Evolutionary conservation across 441 rosid genomes (phyloP), one percentile per base, ranked within the genome.

Genomic region (Gossypium davidsonii): DNA sequence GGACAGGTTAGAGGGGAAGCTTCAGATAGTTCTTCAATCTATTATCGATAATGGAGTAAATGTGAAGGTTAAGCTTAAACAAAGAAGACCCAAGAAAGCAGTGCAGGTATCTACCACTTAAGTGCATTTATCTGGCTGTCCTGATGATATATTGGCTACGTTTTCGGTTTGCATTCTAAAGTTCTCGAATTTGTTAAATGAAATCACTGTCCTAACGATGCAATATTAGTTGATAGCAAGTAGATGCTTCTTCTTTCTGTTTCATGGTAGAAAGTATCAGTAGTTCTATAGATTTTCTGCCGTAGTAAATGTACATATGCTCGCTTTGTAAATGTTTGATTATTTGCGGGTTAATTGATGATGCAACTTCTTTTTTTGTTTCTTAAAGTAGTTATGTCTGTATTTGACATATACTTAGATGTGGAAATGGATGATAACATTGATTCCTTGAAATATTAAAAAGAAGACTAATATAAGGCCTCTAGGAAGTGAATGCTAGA

Each of bases 11-110:
- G 94, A 90, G 48, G 94, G 97, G 67, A 91, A 92, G 85, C 97
- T 88, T 75, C 84, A 80, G 80, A 77, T 88, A 37, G 93, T 91
- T 78, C 94, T 90, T 79, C 87, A 85, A 79, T 83, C 96, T 34
- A 85, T 94, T 12, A 84, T 85, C 71, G 86, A 88, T 65, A 79
- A 79, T 74, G 97, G 97, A 51, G 79, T 94, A 61, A 87, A 85
- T 70, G 96, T 92, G 75, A 89, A 84, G 81, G 86, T 94, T 73
- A 92, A 91, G 82, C 93, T 92, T 70, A 94, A 92, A 84, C 96
- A 92, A 77, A 80, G 85, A 80, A 86, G 78, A 71, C 57, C 71
- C 52, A 79, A 78, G 72, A 88, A 81, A 75, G 69, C 52, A 37
- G 18, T 31, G 17, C 28, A 62, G 71, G 44, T 46, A 48, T 12